Evolutionary conservation across 164 flowering plant genomes (phyloP), one percentile per base, ranked within the genome.

Genomic region (Cinnamomum chago): DNA sequence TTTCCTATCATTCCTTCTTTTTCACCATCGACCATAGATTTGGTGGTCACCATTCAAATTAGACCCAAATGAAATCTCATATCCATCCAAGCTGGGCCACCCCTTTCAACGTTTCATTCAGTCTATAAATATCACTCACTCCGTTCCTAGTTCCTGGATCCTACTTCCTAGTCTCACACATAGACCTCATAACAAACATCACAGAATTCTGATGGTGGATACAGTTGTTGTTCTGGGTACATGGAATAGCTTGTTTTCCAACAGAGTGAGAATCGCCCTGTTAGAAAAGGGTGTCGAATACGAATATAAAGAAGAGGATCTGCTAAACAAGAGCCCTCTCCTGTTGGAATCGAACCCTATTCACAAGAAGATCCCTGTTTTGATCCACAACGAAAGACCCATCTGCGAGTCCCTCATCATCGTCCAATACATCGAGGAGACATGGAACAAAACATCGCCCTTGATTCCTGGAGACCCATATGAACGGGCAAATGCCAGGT

Each of bases 201-300:
- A 11, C 33, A 65, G 67, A 65, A 30, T 25, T 67, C 50, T 22
- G 33, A 68, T 68, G 71, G 71, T 17, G 13, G 71, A 68, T 1
- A 52, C n/a, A n/a, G 25, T 68, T 1, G 33, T 68, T 35, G 52
- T 68, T 20, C 40, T 68, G 71, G 71, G 20, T 58, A 58, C 23
- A 28, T 81, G 79, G 75, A 9, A 76, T 6, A 83, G 83, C 27
- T 60, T 79, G 9, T 83, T 75, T 70, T 84, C 83, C 14, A 78
- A 76, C 80, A 76, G 84, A 67, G 86, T 62, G 20, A 80, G 79
- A 77, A 62, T 81, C 1, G 83, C 86, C 17, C 55, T 83, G 50
- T 79, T 71, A 7, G 81, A 78, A 47, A 85, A 83, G 58, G 82
- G 77, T 4, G 64, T 85, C 18, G n/a, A 79, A 24, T 83, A 58